Percentiles rank a stretch among this genome's conserved stretches.
Evolutionary conservation across 768 basidiomycete genomes (phyloP).

Genomic region (Vararia minispora): DNA sequence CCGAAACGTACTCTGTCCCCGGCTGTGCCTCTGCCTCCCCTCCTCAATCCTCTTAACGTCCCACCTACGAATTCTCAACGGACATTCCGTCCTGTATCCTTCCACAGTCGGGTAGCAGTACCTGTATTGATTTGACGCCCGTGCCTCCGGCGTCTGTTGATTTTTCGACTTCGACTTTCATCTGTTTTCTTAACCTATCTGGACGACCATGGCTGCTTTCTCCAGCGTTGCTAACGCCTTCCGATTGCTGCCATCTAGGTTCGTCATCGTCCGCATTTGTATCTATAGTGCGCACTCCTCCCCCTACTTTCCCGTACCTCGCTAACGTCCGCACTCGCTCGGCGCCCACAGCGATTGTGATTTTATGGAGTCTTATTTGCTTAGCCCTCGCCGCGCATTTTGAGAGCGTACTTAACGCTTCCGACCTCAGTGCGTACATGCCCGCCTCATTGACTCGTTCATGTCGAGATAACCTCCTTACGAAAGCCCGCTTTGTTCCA

Average conservation of each 20-base stretch:
- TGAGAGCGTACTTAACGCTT: slow-evolving; percentile 55
- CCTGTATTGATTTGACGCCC: too few species aligned
- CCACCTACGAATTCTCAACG: too few species aligned
- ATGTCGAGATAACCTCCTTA: slow-evolving; percentile 2
- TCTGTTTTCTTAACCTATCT: too few species aligned
- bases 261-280: slow-evolving; percentile 56
- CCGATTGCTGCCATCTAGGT: slow-evolving; percentile 53
- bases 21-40: too few species aligned
- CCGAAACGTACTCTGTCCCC: too few species aligned
- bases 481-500: slow-evolving; percentile 73
- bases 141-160: too few species aligned
- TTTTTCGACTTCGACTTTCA: too few species aligned
- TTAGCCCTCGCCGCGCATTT: slow-evolving; percentile 75
- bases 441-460: neutral
- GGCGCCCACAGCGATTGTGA: slow-evolving; percentile 42
- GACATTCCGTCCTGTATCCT: too few species aligned
- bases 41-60: too few species aligned
- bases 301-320: neutral
- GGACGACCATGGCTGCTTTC: too few species aligned
- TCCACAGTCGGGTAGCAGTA: too few species aligned
- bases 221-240: slow-evolving; percentile 2
- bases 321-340: slow-evolving; percentile 6
- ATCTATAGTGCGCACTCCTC: slow-evolving; percentile 46
- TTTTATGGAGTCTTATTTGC: slow-evolving; percentile 70
- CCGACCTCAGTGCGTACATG: slow-evolving; percentile 73